These are phyloP conservation scores for Leonotis leonurus DNA, from an alignment of 257 asterid species.

Conservation along the genomic window DNA sequence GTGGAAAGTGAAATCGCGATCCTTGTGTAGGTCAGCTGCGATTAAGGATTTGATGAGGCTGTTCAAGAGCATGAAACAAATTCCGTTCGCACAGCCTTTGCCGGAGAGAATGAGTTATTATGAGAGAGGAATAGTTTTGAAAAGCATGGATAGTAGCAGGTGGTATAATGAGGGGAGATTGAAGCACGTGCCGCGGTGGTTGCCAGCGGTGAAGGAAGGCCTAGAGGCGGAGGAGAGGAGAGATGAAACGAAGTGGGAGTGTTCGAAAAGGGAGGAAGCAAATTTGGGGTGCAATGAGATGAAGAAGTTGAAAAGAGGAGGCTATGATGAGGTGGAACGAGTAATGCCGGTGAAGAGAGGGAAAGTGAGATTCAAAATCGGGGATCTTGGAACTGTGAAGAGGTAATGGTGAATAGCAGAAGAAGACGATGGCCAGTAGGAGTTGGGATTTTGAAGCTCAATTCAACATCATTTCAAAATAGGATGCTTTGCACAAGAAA, in stretches of 20 bases:
- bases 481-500: too few relatives aligned
- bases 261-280: constrained; percentile 5
- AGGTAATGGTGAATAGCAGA: background rate
- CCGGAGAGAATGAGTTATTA: constrained; percentile 11
- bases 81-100: constrained; percentile 50
- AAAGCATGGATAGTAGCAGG: background rate
- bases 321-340: constrained; percentile 2
- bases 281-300: constrained; percentile 7
- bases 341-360: constrained; percentile 15
- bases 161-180: constrained; percentile 8
- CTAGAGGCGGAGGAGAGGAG: constrained; percentile 3
- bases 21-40: constrained; percentile 26
- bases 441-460: background rate
- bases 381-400: background rate
- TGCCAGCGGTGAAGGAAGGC: constrained; percentile 30
- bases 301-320: constrained; percentile 6
- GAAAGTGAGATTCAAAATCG: constrained; percentile 31
- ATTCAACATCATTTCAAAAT: background rate
- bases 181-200: constrained; percentile 50
- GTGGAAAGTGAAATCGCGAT: background rate
- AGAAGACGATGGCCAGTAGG: background rate
- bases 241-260: constrained; percentile 21
- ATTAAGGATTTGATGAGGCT: constrained; percentile 31
- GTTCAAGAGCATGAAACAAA: constrained; percentile 24
- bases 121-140: background rate